A percentile compares a stretch with the other conserved stretches of the same genome.
These are phyloP conservation scores for Leishmania guyanensis DNA, from an alignment of 208 protist genomes.

Conservation along the genomic window DNA sequence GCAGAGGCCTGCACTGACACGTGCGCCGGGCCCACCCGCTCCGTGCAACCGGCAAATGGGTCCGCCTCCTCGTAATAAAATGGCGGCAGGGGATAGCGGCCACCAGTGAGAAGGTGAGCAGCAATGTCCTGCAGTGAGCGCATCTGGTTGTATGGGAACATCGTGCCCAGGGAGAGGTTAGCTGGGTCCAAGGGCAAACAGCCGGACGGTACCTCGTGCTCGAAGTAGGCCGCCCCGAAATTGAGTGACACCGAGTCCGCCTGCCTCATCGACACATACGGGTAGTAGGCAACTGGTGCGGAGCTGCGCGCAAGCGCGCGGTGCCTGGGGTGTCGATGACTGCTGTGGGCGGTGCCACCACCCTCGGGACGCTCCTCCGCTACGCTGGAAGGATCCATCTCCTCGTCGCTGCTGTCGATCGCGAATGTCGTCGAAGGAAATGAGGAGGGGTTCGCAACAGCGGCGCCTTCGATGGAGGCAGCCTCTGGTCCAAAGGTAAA, in stretches of 20 bases:
- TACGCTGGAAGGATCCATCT: background rate
- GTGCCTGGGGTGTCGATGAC: background rate
- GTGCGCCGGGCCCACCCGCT: conserved; percentile 82
- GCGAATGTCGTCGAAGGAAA: conserved; percentile 2
- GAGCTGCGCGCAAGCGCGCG: background rate
- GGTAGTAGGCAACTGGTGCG: conserved; percentile 50
- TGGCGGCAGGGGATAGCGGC: conserved; percentile 65
- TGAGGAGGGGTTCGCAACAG: conserved; percentile 15
- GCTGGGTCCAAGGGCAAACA: conserved; percentile 84
- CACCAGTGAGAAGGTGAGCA: conserved; percentile 67
- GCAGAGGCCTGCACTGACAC: conserved; percentile 77
- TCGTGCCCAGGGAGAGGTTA: conserved; percentile 69
- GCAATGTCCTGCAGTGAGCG: conserved; percentile 86
- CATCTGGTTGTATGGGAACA: conserved; percentile 90
- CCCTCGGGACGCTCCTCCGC: background rate
- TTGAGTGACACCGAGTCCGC: conserved; percentile 79
- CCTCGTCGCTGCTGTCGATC: conserved; percentile 4
- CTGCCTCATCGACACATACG: conserved; percentile 72
- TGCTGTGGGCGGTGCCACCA: background rate
- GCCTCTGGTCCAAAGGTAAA: conserved; percentile 56
- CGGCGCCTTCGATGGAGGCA: conserved; percentile 29
- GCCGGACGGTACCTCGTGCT: conserved; percentile 71
- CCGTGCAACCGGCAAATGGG: conserved; percentile 75
- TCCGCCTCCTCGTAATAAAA: conserved; percentile 89
- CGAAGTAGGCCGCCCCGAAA: conserved; percentile 88